Percentiles rank a stretch among this genome's conserved stretches.
Evolutionary conservation across 495 filamentous ascomycete species (phyloP).

Genomic region (Neurospora hispaniola): DNA sequence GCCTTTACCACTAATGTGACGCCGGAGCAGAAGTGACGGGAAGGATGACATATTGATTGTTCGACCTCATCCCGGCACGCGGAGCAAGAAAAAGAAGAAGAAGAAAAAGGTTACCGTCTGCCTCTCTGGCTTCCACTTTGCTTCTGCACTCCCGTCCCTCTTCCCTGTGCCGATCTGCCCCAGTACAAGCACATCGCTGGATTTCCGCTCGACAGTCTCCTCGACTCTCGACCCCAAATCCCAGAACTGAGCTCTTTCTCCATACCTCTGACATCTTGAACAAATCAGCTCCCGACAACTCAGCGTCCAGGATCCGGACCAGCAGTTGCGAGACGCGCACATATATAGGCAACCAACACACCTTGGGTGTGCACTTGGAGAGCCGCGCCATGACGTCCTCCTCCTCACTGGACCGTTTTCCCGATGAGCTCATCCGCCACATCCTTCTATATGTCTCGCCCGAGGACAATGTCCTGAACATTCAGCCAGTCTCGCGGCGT

Average conservation of each 20-base stretch:
- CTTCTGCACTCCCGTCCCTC: neutral
- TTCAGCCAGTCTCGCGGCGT: conserved; percentile 52
- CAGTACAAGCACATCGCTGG: neutral
- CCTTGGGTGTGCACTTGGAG: neutral
- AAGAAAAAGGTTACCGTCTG: neutral
- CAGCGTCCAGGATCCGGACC: neutral
- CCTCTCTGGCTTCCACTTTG: neutral
- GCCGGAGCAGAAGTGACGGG: neutral
- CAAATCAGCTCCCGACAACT: neutral
- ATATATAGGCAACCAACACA: neutral
- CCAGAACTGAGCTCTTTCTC: neutral
- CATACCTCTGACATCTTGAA: neutral
- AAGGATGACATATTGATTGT: neutral
- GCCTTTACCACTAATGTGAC: neutral
- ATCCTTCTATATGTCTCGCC: conserved; percentile 54
- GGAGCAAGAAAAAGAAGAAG: neutral
- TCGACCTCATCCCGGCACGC: neutral
- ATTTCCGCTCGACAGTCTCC: neutral
- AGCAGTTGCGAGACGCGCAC: neutral
- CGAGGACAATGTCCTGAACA: conserved; percentile 30
- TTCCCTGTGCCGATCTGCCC: neutral
- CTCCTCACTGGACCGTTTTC: conserved; percentile 36
- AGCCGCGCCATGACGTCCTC: neutral
- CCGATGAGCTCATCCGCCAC: conserved; percentile 65
- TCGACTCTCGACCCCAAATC: neutral